Base-by-base conservation (phyloP, 1,284 basidiomycete species). In the Laetiporus sulphureus region DNA sequence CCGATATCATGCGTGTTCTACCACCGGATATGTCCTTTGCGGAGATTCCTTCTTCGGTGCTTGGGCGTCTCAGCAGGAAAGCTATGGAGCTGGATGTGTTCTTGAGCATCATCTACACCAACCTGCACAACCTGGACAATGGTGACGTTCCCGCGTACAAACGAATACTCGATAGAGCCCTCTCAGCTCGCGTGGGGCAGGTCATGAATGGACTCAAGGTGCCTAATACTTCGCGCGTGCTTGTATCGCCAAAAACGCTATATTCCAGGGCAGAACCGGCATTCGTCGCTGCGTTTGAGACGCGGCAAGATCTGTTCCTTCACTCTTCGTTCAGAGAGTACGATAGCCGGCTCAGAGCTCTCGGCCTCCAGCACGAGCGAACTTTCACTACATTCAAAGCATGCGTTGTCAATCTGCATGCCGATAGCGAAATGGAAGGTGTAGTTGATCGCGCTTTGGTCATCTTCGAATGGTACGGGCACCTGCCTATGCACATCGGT, bases 391-490 rank as follows among this genome's bases (percentile, higher is more conserved):
- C 22, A 13, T 52, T 52, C 46, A 38, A 41, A 19, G 27, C 31
- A 13, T 52, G 51, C 21, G 46, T 21, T 4, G 6, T 12, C 10
- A 40, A 38, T 3, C 37, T 50, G 5, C 13, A 47, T 15, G 10
- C 16, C 20, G 20, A 13, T 30, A 36, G 10, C 42, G 19, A 4
- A 20, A 16, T 5, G 19, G 18, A 11, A 6, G 29, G 5, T 35
- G 38, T 4, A 21, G 45, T 8, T 19, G 8, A 4, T 12, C 47
- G 16, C 49, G 66, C 68, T 3, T 36, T 38, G 5, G 41, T 55
- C 16, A 50, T 70, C 1, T 71, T 62, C 41, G 45, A 50, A 1
- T 57, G 54, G 2, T 73, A 67, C 39, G 58, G 52, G 32, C 49
- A 63, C 20, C 53, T 56, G 23, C 52, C 71, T 8, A 65, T 54